phyloP scores from a whole-genome alignment of 192 early-diverging fungal species.

The Diversispora epigaea region DNA sequence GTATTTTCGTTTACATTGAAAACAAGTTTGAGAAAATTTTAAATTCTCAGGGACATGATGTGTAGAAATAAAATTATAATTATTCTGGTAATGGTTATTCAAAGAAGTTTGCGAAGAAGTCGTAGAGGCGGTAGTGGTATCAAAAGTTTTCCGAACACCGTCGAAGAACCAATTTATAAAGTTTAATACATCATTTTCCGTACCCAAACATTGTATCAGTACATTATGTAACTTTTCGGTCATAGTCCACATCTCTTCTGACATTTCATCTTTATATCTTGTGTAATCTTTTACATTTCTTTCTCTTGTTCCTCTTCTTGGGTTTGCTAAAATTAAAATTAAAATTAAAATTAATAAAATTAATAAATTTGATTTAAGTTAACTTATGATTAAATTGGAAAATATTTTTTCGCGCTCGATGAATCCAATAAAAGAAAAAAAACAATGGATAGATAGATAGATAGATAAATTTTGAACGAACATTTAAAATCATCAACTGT shows the following conservation, averaged over 20 bases:
- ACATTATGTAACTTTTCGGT: background rate
- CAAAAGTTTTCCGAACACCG: conserved; percentile 7
- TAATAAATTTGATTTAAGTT: too few relatives aligned
- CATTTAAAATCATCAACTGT: background rate
- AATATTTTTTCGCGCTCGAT: background rate
- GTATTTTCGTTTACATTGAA: background rate
- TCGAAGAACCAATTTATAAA: conserved; percentile 21
- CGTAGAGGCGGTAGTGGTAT: background rate
- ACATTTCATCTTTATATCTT: background rate
- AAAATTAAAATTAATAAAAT: background rate
- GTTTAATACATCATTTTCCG: background rate
- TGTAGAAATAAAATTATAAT: too few relatives aligned
- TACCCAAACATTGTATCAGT: background rate
- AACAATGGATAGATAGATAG: background rate
- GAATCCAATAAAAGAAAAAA: background rate
- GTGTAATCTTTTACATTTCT: too few relatives aligned
- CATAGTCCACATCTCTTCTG: conserved; percentile 5
- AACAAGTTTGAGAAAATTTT: background rate
- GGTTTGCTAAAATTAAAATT: too few relatives aligned
- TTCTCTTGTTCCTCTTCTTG: too few relatives aligned
- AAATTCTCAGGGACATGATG: too few relatives aligned
- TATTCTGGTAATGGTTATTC: background rate
- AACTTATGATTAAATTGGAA: too few relatives aligned
- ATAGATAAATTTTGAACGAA: background rate
- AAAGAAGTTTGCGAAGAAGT: background rate